Conservation (phyloP, 345 rosid genomes). For the Hirschfeldia incana region DNA sequence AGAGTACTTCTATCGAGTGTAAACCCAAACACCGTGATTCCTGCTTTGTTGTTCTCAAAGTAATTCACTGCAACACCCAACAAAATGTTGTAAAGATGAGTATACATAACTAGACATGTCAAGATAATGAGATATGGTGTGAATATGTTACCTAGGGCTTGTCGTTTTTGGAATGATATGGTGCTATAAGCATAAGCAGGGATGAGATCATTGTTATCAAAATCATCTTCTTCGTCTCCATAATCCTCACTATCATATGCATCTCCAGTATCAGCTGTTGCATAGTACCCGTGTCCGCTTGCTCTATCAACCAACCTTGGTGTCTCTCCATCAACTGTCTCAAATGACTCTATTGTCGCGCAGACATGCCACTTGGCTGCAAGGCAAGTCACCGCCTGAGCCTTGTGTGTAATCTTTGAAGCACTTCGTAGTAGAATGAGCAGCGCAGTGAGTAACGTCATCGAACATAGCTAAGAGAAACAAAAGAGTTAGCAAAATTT, state of each 20-base stretch:
- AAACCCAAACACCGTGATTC: constrained; percentile 85
- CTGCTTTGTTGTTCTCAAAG: constrained; percentile 90
- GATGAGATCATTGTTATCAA: constrained; percentile 67
- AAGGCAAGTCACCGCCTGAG: constrained; percentile 79
- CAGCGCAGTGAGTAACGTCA: constrained; percentile 66
- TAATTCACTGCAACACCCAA: constrained; percentile 60
- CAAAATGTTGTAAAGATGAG: neutral
- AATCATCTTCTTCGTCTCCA: constrained; percentile 83
- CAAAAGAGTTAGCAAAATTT: constrained; percentile 14
- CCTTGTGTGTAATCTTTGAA: constrained; percentile 91
- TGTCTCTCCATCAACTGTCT: constrained; percentile 62
- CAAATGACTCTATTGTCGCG: constrained; percentile 74
- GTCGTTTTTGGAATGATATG: constrained; percentile 87
- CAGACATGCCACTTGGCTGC: constrained; percentile 96
- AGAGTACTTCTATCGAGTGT: constrained; percentile 75
- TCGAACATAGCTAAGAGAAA: constrained; percentile 65
- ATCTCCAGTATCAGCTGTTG: constrained; percentile 49
- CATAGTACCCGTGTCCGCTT: constrained; percentile 18
- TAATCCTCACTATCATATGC: constrained; percentile 53
- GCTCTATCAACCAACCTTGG: constrained; percentile 45
- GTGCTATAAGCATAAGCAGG: constrained; percentile 72
- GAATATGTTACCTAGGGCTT: constrained; percentile 70
- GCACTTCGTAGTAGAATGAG: constrained; percentile 77
- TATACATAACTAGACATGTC: neutral
- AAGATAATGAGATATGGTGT: constrained; percentile 3